Conservation (phyloP, 1,284 basidiomycete genomes). For the Apiotrichum brassicae region DNA sequence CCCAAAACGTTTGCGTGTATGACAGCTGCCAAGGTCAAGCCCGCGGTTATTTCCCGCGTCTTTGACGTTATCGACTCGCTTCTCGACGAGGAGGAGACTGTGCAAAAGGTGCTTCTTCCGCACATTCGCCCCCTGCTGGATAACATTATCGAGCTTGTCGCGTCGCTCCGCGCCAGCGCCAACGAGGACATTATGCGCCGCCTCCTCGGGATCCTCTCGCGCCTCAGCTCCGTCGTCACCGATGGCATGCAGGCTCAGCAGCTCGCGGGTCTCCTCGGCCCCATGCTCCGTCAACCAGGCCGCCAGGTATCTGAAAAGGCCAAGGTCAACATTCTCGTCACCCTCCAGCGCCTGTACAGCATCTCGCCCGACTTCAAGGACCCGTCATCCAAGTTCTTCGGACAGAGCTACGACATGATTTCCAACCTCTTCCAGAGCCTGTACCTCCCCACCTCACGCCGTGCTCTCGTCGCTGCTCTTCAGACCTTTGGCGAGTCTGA, state of each 20-base stretch:
- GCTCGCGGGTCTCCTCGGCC: constrained; percentile 68
- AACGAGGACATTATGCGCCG: constrained; percentile 71
- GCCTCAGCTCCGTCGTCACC: constrained; percentile 67
- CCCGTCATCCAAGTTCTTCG: constrained; percentile 52
- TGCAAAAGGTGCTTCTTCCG: constrained; percentile 57
- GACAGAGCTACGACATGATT: constrained; percentile 60
- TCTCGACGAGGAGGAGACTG: constrained; percentile 51
- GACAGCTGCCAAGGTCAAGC: constrained; percentile 76
- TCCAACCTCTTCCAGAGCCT: constrained; percentile 70
- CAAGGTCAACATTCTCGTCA: constrained; percentile 76
- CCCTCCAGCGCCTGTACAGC: constrained; percentile 66
- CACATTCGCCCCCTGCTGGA: constrained; percentile 69
- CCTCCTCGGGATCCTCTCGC: constrained; percentile 73
- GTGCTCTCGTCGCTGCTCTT: constrained; percentile 63
- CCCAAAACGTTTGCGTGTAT: constrained; percentile 77
- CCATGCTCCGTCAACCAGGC: constrained; percentile 70
- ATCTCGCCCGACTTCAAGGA: constrained; percentile 63
- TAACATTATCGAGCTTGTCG: constrained; percentile 66
- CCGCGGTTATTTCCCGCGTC: constrained; percentile 68
- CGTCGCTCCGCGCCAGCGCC: constrained; percentile 51
- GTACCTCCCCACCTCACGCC: constrained; percentile 61
- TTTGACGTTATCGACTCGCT: constrained; percentile 82
- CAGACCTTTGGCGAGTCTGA: constrained; percentile 56
- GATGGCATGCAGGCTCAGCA: constrained; percentile 67
- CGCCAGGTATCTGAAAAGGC: constrained; percentile 77